phyloP scores from a whole-genome alignment of 2,329 filamentous ascomycete genomes.

The Claviceps fusiformis region DNA sequence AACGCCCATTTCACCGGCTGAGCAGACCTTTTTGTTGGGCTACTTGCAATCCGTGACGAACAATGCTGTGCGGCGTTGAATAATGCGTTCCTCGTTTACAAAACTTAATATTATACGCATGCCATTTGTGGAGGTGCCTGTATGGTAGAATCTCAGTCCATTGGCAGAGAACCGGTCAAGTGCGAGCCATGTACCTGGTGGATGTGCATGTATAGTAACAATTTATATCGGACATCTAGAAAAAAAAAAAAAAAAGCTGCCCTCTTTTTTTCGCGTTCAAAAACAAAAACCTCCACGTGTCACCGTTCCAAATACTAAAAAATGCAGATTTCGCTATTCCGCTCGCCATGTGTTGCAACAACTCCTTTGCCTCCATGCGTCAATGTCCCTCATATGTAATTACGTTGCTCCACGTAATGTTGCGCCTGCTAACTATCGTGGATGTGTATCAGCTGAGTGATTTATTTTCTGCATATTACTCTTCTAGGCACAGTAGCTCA shows the following conservation, averaged over 20 bases:
- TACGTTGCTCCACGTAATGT: background rate
- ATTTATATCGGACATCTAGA: background rate
- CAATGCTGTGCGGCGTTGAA: slow-evolving; percentile 19
- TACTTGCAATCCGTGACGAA: slow-evolving; percentile 50
- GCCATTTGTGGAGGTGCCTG: background rate
- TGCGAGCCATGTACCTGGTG: background rate
- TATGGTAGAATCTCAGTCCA: background rate
- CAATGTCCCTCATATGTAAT: background rate
- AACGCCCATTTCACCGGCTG: slow-evolving; percentile 50
- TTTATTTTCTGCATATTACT: background rate
- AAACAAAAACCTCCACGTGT: too few relatives aligned
- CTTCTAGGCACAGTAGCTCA: slow-evolving; percentile 39
- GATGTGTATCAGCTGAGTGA: background rate
- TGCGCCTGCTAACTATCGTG: background rate
- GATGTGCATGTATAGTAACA: background rate
- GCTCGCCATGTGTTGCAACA: background rate
- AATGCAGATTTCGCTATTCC: background rate
- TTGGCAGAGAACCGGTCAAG: background rate
- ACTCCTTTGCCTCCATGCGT: background rate
- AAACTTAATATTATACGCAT: background rate
- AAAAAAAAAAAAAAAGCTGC: too few relatives aligned
- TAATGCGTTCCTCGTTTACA: background rate
- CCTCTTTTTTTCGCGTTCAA: too few relatives aligned
- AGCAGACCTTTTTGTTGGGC: slow-evolving; percentile 63
- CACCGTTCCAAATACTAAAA: background rate